Evolutionary conservation across 1,284 basidiomycete species (phyloP), one percentile per base, ranked within the genome.

Genomic region (Amylostereum areolatum): DNA sequence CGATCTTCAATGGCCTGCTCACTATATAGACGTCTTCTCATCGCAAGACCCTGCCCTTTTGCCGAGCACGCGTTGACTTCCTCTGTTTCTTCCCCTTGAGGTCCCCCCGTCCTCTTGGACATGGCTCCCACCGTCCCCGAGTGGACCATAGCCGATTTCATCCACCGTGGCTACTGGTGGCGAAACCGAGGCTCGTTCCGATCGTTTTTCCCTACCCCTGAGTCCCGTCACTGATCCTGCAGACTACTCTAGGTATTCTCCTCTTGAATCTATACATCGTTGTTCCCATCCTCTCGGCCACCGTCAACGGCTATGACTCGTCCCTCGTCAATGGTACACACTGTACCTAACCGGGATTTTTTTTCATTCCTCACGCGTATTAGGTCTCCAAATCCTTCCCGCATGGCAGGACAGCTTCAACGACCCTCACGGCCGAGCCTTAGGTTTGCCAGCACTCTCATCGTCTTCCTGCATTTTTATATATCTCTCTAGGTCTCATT

Each of bases 301-400:
- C 73, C 2, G 74, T 77, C 40, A 84, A 84, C 62, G 82, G 82
- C 33, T 68, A 81, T 43, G 78, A 83, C 57, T 80, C 79, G 2
- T 84, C 81, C 9, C 62, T 83, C 35, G 70, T 83, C 25, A 83
- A 85, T 57, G 81, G 82, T 81, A 57, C 30, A 64, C 48, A 24
- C 3, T 12, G 18, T 18, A 18, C 18, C 18, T 18, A 18, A 18
- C 18, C 18, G 18, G 18, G 18, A 18, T 18, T 18, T 18, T 18
- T 18, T 18, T 18, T 18, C 18, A 18, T 18, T 18, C 18, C 18
- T 18, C 18, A 18, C 18, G 18, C 18, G 10, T n/a, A 10, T 32
- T 31, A 81, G 81, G 81, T 39, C 65, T 85, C 27, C 82, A 85
- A 61, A 81, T 84, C 50, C 65, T 85, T 24, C 80, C 80, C 3